These are phyloP conservation scores for Verticillium nubilum DNA, from an alignment of 2,329 filamentous ascomycete species.

Conservation along the genomic window DNA sequence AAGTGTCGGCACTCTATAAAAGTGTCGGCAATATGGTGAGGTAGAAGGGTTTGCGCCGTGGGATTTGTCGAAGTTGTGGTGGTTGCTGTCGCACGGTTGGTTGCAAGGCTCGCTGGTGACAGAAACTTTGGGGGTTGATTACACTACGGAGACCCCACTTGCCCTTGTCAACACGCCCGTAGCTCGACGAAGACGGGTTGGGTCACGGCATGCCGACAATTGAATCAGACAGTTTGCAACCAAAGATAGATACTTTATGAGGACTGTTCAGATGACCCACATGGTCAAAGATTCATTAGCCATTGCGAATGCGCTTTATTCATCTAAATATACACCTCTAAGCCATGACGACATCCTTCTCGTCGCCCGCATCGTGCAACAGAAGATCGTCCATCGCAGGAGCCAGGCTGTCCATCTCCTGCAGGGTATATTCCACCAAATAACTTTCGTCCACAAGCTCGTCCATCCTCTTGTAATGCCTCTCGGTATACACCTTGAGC, in stretches of 20 bases:
- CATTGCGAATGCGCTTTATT: not conserved
- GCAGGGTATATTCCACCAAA: constrained; percentile 85
- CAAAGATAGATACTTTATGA: too few species aligned
- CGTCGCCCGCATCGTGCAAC: constrained; percentile 31
- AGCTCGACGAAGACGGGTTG: not conserved
- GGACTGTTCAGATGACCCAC: not conserved
- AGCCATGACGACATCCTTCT: constrained; percentile 35
- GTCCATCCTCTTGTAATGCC: constrained; percentile 85
- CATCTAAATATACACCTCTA: not conserved
- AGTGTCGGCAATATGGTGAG: not conserved
- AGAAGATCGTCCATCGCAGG: constrained; percentile 30
- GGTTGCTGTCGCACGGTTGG: not conserved
- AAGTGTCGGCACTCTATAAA: not conserved
- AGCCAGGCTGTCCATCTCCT: constrained; percentile 79
- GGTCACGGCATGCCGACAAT: not conserved
- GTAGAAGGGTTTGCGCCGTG: not conserved
- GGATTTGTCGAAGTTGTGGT: not conserved
- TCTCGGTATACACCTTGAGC: constrained; percentile 85
- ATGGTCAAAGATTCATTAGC: not conserved
- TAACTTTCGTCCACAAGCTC: constrained; percentile 93
- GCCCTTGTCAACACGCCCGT: not conserved
- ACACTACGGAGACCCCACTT: not conserved
- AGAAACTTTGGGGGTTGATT: not conserved
- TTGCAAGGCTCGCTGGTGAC: not conserved
- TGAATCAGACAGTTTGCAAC: too few species aligned